phyloP scores from a whole-genome alignment of 129 eudicot genomes.

The Artemisia tridentata region DNA sequence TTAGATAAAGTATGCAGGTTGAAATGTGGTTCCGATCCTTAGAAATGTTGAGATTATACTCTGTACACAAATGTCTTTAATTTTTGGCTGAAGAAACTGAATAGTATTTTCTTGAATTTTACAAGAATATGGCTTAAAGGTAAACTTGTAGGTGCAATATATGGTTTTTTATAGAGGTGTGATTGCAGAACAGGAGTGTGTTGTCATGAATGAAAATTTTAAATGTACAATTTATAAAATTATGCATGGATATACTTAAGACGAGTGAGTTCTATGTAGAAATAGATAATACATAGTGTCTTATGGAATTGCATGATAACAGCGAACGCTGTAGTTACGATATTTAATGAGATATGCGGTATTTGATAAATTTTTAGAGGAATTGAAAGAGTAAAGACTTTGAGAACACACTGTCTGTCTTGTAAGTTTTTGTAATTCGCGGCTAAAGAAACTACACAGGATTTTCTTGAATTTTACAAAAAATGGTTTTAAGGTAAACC shows the following conservation, averaged over 20 bases:
- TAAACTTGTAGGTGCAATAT: no score
- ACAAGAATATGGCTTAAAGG: no score
- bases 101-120: neutral
- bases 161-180: no score
- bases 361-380: neutral
- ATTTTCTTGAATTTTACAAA: no score
- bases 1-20: neutral
- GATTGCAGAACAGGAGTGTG: no score
- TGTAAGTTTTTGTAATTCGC: no score
- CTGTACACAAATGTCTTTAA: neutral
- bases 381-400: neutral
- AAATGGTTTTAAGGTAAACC: no score
- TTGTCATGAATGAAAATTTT: no score
- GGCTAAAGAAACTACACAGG: no score
- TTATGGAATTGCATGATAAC: neutral
- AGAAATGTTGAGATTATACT: neutral
- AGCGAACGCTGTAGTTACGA: neutral
- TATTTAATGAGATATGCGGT: constrained; percentile 3
- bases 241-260: neutral
- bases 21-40: constrained; percentile 1
- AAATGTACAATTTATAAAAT: neutral
- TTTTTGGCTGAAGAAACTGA: neutral
- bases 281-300: neutral
- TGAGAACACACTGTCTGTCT: no score
- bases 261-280: neutral